Percentiles rank a stretch among this genome's conserved stretches.
These are phyloP conservation scores for Xylona heveae DNA, from an alignment of 495 filamentous ascomycete genomes.

Conservation along the genomic window DNA sequence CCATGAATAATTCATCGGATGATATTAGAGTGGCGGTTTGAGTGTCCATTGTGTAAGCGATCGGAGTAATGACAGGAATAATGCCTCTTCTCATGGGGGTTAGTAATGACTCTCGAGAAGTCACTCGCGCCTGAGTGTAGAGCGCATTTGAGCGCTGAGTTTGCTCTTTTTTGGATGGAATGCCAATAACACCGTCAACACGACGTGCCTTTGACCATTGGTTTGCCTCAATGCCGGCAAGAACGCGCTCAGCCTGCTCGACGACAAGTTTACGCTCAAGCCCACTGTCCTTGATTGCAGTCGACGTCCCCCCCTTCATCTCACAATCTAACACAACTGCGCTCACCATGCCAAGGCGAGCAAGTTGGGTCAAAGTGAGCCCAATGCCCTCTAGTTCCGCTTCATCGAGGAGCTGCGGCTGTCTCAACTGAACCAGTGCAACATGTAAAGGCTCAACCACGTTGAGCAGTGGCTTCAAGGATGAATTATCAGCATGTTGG, in stretches of 20 bases:
- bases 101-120: conserved; percentile 37
- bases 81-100: conserved; percentile 50
- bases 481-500: conserved; percentile 15
- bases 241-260: conserved; percentile 52
- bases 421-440: conserved; percentile 67
- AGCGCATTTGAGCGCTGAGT: background rate
- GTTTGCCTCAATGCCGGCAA: conserved; percentile 45
- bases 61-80: conserved; percentile 53
- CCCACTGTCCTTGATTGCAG: conserved; percentile 5
- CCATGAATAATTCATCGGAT: conserved; percentile 46
- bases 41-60: conserved; percentile 41
- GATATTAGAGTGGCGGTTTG: conserved; percentile 31
- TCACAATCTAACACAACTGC: conserved; percentile 64
- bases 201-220: conserved; percentile 42
- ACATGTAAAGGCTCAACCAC: conserved; percentile 41
- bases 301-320: conserved; percentile 8
- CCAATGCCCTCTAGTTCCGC: conserved; percentile 51
- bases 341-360: conserved; percentile 56
- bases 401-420: conserved; percentile 46
- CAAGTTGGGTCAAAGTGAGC: conserved; percentile 63
- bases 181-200: conserved; percentile 40
- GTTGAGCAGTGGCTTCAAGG: conserved; percentile 12
- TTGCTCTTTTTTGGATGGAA: conserved; percentile 12
- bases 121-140: conserved; percentile 16
- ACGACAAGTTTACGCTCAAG: conserved; percentile 24